A percentile compares a stretch with the other conserved stretches of the same genome.
phyloP scores from a whole-genome alignment of 2,329 filamentous ascomycete genomes.

The Dothistroma pini region DNA sequence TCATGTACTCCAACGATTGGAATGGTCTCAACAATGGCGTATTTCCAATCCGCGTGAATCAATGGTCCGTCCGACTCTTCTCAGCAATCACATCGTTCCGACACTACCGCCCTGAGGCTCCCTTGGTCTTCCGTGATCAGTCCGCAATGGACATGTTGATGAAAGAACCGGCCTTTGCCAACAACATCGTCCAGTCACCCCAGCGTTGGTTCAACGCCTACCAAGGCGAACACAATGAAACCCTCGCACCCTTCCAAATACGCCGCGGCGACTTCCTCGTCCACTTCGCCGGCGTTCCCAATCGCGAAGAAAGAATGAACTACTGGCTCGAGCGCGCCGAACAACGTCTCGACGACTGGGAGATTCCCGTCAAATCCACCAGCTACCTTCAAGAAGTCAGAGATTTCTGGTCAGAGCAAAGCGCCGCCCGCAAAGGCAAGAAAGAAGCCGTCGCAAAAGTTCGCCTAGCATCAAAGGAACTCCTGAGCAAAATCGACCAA shows the following conservation, averaged over 20 bases:
- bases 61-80: conserved; percentile 41
- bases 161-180: conserved; percentile 33
- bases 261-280: conserved; percentile 42
- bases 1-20: conserved; percentile 39
- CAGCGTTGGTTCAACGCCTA: conserved; percentile 47
- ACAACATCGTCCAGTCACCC: conserved; percentile 36
- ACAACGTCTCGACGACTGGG: conserved; percentile 39
- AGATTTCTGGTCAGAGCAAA: conserved; percentile 37
- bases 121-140: conserved; percentile 40
- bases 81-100: conserved; percentile 39
- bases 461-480: conserved; percentile 24
- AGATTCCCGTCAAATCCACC: conserved; percentile 37
- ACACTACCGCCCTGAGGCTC: conserved; percentile 37
- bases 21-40: conserved; percentile 45
- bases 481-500: conserved; percentile 26
- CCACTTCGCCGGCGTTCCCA: conserved; percentile 41
- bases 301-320: conserved; percentile 36
- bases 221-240: conserved; percentile 39
- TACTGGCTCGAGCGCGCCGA: conserved; percentile 40
- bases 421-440: conserved; percentile 24
- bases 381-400: conserved; percentile 36
- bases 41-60: conserved; percentile 41
- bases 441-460: conserved; percentile 21
- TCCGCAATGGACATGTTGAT: conserved; percentile 41
- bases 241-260: conserved; percentile 35